Percentiles rank a stretch among this genome's conserved stretches.
Conservation (phyloP, 305 asterid genomes). For the Fraxinus greggii region DNA sequence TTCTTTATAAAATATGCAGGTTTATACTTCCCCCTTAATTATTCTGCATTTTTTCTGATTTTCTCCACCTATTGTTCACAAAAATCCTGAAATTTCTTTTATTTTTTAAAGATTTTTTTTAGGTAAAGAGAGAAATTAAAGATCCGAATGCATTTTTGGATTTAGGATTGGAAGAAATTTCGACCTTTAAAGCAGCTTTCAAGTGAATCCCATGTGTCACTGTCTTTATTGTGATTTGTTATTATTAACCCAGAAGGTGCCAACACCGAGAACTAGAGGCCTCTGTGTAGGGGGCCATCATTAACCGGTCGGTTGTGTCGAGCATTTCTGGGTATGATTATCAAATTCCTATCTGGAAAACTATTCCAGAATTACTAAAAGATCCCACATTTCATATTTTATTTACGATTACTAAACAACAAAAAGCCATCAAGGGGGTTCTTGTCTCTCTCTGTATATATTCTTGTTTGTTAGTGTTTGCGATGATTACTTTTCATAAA, state of each 20-base stretch:
- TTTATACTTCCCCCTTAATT: background rate
- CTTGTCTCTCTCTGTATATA: constrained; percentile 43
- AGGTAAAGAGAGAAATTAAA: constrained; percentile 21
- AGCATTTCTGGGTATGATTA: constrained; percentile 29
- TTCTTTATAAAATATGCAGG: background rate
- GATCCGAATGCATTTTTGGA: constrained; percentile 21
- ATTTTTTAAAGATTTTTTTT: background rate
- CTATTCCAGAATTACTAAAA: constrained; percentile 28
- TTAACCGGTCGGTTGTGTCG: constrained; percentile 26
- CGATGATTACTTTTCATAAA: constrained; percentile 23
- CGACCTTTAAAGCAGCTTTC: constrained; percentile 20
- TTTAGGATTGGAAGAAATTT: constrained; percentile 17
- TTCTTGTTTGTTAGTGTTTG: constrained; percentile 36
- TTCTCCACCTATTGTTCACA: background rate
- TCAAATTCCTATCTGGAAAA: constrained; percentile 17
- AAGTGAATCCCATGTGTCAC: constrained; percentile 33
- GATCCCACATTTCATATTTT: constrained; percentile 26
- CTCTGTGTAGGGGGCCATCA: constrained; percentile 18
- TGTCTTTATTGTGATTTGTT: constrained; percentile 16
- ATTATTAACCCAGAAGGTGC: constrained; percentile 29
- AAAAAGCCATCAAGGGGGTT: constrained; percentile 38
- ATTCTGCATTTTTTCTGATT: background rate
- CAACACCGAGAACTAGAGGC: constrained; percentile 30
- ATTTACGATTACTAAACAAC: constrained; percentile 37
- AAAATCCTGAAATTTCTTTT: constrained; percentile 12